These are phyloP conservation scores for Melastoma malabathricum DNA, from an alignment of 345 rosid genomes.

Conservation along the genomic window DNA sequence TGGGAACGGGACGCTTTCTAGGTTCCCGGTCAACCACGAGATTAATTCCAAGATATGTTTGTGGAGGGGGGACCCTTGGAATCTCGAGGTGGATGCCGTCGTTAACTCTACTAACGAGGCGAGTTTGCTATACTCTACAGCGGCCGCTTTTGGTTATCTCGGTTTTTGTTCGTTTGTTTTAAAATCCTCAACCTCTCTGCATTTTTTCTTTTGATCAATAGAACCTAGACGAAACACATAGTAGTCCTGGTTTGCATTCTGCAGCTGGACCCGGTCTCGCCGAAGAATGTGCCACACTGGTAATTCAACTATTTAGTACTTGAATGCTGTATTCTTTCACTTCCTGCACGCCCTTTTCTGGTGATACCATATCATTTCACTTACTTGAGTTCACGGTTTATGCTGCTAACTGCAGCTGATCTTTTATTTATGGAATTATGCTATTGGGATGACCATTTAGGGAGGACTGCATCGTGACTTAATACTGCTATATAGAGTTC, in stretches of 20 bases:
- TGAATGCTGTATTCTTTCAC: not conserved
- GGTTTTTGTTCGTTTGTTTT: not conserved
- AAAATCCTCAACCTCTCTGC: too few species aligned
- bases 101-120: conserved; percentile 97
- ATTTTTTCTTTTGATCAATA: conserved; percentile 22
- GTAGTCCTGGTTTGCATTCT: conserved; percentile 88
- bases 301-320: conserved; percentile 10
- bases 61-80: conserved; percentile 99
- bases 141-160: too few species aligned
- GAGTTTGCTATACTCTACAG: too few species aligned
- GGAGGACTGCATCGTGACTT: too few species aligned
- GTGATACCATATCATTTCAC: too few species aligned
- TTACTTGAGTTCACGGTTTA: too few species aligned
- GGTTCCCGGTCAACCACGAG: conserved; percentile 82
- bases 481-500: too few species aligned
- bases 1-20: conserved; percentile 51
- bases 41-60: conserved; percentile 74
- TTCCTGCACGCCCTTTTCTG: too few species aligned
- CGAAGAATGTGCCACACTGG: conserved; percentile 89
- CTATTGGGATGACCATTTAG: too few species aligned
- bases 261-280: conserved; percentile 98
- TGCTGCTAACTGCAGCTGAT: too few species aligned
- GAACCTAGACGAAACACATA: conserved; percentile 90
- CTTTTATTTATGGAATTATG: too few species aligned
- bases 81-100: conserved; percentile 98